Conservation (phyloP, 495 filamentous ascomycete species). For the Delitschia confertaspora region DNA sequence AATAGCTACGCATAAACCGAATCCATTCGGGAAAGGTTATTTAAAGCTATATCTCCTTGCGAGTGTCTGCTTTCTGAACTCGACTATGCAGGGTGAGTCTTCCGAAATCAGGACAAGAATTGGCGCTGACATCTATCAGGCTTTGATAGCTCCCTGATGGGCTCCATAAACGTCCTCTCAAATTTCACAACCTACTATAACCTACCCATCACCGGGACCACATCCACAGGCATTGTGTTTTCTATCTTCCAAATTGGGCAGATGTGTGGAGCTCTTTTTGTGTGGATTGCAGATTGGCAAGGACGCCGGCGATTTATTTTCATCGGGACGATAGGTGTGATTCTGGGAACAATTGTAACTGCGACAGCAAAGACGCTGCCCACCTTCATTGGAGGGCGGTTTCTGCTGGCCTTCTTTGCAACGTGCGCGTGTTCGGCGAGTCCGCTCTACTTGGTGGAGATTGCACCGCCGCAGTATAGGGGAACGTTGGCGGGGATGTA, state of each 20-base stretch:
- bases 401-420: constrained; percentile 20
- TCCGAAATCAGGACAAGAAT: too few relatives aligned
- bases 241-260: constrained; percentile 23
- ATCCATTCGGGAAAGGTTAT: constrained; percentile 18
- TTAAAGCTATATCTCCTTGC: constrained; percentile 8
- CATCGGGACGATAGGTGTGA: constrained; percentile 16
- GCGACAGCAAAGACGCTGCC: constrained; percentile 19
- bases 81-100: constrained; percentile 18
- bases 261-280: constrained; percentile 21
- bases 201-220: constrained; percentile 13
- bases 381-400: constrained; percentile 19
- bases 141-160: constrained; percentile 21
- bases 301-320: constrained; percentile 16
- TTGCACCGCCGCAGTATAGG: constrained; percentile 22
- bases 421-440: constrained; percentile 9
- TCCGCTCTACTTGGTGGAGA: constrained; percentile 21
- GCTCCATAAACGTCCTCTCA: constrained; percentile 19
- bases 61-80: constrained; percentile 16
- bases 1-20: constrained; percentile 18
- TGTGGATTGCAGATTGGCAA: constrained; percentile 23
- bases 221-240: constrained; percentile 22
- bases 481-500: constrained; percentile 26
- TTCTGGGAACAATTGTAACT: constrained; percentile 17
- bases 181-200: constrained; percentile 22
- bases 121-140: constrained; percentile 1